Evolutionary conservation across 768 basidiomycete species (phyloP).

Genomic region (Baorangia bicolor): DNA sequence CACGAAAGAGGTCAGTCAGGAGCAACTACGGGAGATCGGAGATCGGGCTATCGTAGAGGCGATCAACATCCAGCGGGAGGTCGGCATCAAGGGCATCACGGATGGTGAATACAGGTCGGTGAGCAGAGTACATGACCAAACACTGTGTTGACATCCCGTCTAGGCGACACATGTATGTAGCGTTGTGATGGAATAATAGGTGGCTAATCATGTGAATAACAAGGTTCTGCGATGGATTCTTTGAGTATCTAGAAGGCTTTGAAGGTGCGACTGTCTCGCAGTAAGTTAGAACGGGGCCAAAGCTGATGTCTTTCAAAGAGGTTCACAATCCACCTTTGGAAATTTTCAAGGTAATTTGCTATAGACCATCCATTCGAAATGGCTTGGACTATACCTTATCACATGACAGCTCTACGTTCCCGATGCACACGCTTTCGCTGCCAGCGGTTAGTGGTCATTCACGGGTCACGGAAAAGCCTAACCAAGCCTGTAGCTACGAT

Average conservation of each 20-base stretch:
- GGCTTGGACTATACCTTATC: not conserved
- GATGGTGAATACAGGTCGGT: slow-evolving; percentile 41
- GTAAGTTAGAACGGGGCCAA: not conserved
- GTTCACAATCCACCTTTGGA: slow-evolving; percentile 22
- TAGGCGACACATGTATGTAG: slow-evolving; percentile 28
- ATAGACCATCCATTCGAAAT: too few relatives aligned
- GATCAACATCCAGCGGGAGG: slow-evolving; percentile 38
- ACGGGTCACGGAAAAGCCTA: not conserved
- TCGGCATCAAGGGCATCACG: slow-evolving; percentile 42
- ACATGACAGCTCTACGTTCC: slow-evolving; percentile 25
- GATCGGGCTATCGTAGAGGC: slow-evolving; percentile 38
- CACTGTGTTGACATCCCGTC: not conserved
- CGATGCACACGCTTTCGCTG: slow-evolving; percentile 20
- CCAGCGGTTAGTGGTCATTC: slow-evolving; percentile 12
- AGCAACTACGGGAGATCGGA: slow-evolving; percentile 39
- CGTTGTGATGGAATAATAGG: not conserved
- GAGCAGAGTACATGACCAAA: slow-evolving; percentile 9
- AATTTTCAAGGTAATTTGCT: slow-evolving; percentile 24
- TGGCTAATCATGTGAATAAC: not conserved
- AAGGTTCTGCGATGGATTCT: slow-evolving; percentile 32
- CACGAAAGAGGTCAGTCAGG: slow-evolving; percentile 30
- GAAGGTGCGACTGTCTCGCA: slow-evolving; percentile 16
- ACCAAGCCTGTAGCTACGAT: slow-evolving; percentile 21
- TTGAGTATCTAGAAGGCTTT: slow-evolving; percentile 26
- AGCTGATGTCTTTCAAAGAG: slow-evolving; percentile 15